Base-by-base conservation (phyloP, 208 protist species). In the Spongospora subterranea region DNA sequence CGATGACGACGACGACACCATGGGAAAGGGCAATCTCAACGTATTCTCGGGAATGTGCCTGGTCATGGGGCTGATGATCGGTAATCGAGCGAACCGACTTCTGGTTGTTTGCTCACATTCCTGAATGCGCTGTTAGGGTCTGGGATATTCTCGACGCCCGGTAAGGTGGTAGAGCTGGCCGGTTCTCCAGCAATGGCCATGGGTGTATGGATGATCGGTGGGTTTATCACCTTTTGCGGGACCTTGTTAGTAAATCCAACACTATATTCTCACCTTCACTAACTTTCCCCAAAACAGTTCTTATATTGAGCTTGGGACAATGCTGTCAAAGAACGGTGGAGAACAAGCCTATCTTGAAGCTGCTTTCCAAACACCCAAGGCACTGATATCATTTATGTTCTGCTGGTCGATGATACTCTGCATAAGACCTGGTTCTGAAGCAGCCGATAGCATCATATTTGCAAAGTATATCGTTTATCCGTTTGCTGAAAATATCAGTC, bases 11-110 rank as follows among this genome's bases (percentile, higher is more conserved):
- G 29, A 29, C 29, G 54, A 65, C 54, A 29, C 17, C 29, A 17
- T 17, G 20, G 20, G 17, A 29, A 65, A 65, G 29, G 54, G 54
- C 54, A 65, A 65, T 29, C 54, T 65, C 20, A 29, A 29, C 54
- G 29, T 29, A 29, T 65, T 65, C 54, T 65, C 54, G 54, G 54
- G 54, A 17, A 65, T 65, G 54, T 65, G 54, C 54, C 54, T 65
- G 20, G 54, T 65, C 54, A 65, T 65, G 54, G 54, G 54, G 20
- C 54, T 65, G 54, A 65, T 65, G 54, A 65, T 65, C 29, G 54
- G 54, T 65, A 17, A 29, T 29, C 20, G 29, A 32, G 54, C 17
- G 54, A 32, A 29, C 54, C 20, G 20, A 29, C 29, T 65, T 65
- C 20, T 65, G 54, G 17, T 17, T 65, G 54, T 65, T 17, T 29